Evolutionary conservation across 768 basidiomycete species (phyloP), one percentile per base, ranked within the genome.

Genomic region (Suillus weaverae): DNA sequence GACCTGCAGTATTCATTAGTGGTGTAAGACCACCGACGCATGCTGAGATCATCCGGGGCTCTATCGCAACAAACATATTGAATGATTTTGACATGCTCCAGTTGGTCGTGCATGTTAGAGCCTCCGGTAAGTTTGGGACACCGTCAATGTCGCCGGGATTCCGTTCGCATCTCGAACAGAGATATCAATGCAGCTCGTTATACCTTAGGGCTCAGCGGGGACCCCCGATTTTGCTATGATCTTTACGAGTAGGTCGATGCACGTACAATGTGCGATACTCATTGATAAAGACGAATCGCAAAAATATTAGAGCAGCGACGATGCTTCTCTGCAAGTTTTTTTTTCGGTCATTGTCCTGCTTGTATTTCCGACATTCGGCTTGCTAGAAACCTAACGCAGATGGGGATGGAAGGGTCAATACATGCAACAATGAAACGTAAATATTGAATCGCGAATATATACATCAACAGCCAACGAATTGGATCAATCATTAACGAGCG

Each of bases 401-500:
- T 22, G 22, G 33, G 16, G 22, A 56, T 16, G n/a, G n/a, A 38
- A 26, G 4, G 38, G 22, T 36, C n/a, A 26, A 57, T 51, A 30
- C 7, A 30, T 30, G 36, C 22, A 38, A 22, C 35, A 22, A 56
- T 8, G 55, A 26, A 18, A 51, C 7, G n/a, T 56, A 18, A 35
- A 33, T 30, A 61, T 60, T 59, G 18, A 22, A 53, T 33, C 43
- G 14, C 13, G 14, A n/a, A 60, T 60, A 60, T 61, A 30, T 30
- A 59, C 18, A 60, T 60, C 32, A 54, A 60, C 5, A 20, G 14
- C 32, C 26, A 61, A 35, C 8, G 10, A 60, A n/a, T 33, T 62
- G 22, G n/a, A 54, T 51, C 22, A 56, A 60, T 33, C 4, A 22
- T 26, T 38, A 61, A 72, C 68, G 73, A 33, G 66, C 59, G 11